A percentile compares a stretch with the other conserved stretches of the same genome.
Evolutionary conservation across 2,329 filamentous ascomycete species (phyloP).

Genomic region (Aureobasidium zeae): DNA sequence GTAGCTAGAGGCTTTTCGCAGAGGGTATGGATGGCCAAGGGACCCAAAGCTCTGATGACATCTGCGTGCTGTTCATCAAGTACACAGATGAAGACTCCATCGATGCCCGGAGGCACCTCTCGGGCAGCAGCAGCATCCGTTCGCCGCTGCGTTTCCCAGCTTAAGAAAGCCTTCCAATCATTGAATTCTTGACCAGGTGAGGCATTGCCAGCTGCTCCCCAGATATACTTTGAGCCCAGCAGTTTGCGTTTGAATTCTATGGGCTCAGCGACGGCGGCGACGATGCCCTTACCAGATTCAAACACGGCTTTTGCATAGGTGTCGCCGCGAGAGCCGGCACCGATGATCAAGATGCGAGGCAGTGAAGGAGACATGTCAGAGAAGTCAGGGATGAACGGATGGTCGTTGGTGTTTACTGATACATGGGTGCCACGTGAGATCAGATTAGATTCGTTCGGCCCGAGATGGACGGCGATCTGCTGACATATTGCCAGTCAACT

Average conservation of each 20-base stretch:
- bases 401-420: not conserved
- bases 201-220: constrained; percentile 43
- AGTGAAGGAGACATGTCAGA: not conserved
- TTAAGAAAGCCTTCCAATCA: constrained; percentile 67
- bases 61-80: constrained; percentile 82
- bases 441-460: not conserved
- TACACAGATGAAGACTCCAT: constrained; percentile 61
- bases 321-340: constrained; percentile 69
- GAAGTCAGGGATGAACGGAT: too few species aligned
- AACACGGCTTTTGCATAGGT: constrained; percentile 62
- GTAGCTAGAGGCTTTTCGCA: constrained; percentile 92
- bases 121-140: constrained; percentile 41
- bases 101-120: constrained; percentile 33
- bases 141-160: constrained; percentile 58
- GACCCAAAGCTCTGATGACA: constrained; percentile 65
- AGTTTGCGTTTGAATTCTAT: constrained; percentile 63
- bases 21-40: constrained; percentile 67
- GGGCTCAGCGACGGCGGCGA: constrained; percentile 76
- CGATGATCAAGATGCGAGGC: constrained; percentile 64
- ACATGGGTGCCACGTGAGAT: not conserved
- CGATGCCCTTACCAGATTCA: constrained; percentile 55
- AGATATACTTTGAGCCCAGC: constrained; percentile 65
- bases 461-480: constrained; percentile 10
- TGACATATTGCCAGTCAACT: constrained; percentile 1
- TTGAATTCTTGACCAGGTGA: constrained; percentile 58